Evolutionary conservation across 306 rosid genomes (phyloP), one percentile per base, ranked within the genome.

Genomic region (Citrullus amarus): DNA sequence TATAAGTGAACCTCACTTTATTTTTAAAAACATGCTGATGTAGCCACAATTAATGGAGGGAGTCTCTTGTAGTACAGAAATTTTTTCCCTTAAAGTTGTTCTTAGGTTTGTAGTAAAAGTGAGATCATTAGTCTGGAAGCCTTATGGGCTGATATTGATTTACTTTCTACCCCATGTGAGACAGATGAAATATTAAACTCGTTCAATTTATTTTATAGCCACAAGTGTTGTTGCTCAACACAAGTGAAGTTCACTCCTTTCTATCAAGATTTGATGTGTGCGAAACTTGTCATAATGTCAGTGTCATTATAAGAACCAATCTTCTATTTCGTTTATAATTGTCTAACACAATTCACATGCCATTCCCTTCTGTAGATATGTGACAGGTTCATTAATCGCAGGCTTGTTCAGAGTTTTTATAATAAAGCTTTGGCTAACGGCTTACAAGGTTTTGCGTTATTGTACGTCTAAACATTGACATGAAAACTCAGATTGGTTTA

Each of bases 381-480:
- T 78, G 97, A 91, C 82, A 88, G 99, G 86, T 95, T 92, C 86
- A 95, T 95, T 80, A 75, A 79, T 73, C 96, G 99, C 50, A 91
- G 89, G 93, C 85, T 84, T 67, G 87, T 91, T 73, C 99, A 95
- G 79, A 91, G 83, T 83, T 34, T 95, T 79, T 92, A 95, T 87
- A 97, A 92, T 83, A 88, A 87, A 84, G 97, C 97, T 77, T 96
- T 95, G 65, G 86, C 97, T 12, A 6, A 79, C 79, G 98, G 98
- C 78, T 95, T 95, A 85, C 90, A 90, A 87, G 97, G 91, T 80
- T 95, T 92, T 84, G 98, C 97, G 60, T 84, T 87, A 90, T 79
- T 92, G 97, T 95, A 90, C 68, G 97, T 88, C 66, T 46, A 44
- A 63, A 16, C 57, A 6, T 51, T 16, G 80, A 43, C 46, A 65